phyloP scores from a whole-genome alignment of 225 moss, liverwort and hornwort species.

The Climacium dendroides region DNA sequence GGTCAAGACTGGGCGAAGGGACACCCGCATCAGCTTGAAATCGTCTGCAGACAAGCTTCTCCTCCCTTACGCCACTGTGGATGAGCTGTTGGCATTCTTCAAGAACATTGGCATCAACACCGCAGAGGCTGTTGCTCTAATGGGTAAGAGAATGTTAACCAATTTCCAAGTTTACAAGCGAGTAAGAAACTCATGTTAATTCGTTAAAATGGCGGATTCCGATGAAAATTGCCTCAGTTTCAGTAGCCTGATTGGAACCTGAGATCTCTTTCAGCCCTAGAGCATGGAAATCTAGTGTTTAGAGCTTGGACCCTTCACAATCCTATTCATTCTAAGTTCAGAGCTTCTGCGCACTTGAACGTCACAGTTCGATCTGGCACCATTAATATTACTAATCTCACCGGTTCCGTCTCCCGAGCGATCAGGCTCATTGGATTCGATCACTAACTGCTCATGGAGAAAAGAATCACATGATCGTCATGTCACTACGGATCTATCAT shows the following conservation, averaged over 20 bases:
- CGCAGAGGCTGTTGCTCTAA: slow-evolving; percentile 39
- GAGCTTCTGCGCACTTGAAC: neutral
- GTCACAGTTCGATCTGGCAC: neutral
- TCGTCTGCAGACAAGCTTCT: slow-evolving; percentile 28
- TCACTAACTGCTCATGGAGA: neutral
- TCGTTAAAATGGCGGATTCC: no score
- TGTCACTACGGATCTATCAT: no score
- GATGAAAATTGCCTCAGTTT: neutral
- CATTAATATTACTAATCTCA: neutral
- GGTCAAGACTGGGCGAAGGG: slow-evolving; percentile 39
- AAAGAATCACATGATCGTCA: neutral
- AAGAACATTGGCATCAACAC: slow-evolving; percentile 18
- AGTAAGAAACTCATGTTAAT: neutral
- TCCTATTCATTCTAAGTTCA: neutral
- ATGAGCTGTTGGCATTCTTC: slow-evolving; percentile 16
- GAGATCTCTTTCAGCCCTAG: neutral
- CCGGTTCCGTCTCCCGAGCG: neutral
- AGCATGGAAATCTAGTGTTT: neutral
- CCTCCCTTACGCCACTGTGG: slow-evolving; percentile 1
- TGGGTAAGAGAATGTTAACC: slow-evolving; percentile 10
- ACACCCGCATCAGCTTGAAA: slow-evolving; percentile 20
- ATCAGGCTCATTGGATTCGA: neutral
- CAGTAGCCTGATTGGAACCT: neutral
- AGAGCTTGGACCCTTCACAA: neutral
- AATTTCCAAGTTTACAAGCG: neutral